Conservation (phyloP, 441 rosid genomes). For the Isatis lusitanica region DNA sequence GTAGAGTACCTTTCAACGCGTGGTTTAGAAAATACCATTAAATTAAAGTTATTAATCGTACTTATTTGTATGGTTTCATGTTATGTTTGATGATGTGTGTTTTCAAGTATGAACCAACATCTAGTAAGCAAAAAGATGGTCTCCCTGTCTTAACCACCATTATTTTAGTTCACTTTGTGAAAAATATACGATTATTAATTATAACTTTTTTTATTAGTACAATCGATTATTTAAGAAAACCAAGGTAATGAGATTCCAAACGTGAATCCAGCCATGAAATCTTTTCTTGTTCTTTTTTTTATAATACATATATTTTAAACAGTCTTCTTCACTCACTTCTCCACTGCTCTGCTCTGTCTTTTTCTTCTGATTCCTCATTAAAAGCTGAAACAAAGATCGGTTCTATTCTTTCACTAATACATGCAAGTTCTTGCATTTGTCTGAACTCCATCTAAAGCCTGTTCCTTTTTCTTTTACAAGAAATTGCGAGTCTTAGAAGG, state of each 20-base stretch:
- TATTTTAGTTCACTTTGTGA: not conserved
- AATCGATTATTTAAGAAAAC: slow-evolving; percentile 22
- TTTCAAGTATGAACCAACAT: slow-evolving; percentile 23
- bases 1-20: slow-evolving; percentile 1
- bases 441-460: not conserved
- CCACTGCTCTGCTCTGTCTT: slow-evolving; percentile 21
- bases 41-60: not conserved
- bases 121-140: slow-evolving; percentile 1
- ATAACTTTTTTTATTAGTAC: not conserved
- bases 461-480: not conserved
- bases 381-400: slow-evolving; percentile 6
- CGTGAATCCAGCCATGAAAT: slow-evolving; percentile 32
- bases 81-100: slow-evolving; percentile 2
- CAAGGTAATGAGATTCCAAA: slow-evolving; percentile 20
- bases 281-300: not conserved
- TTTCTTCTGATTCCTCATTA: slow-evolving; percentile 7
- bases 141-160: not conserved
- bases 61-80: not conserved
- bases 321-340: slow-evolving; percentile 20
- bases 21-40: slow-evolving; percentile 4
- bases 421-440: slow-evolving; percentile 6
- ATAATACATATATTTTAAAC: not conserved
- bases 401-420: not conserved
- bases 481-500: not conserved
- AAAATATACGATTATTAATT: not conserved